A percentile compares a stretch with the other conserved stretches of the same genome.
phyloP scores from a whole-genome alignment of 495 filamentous ascomycete genomes.

The Annulohypoxylon nitens region DNA sequence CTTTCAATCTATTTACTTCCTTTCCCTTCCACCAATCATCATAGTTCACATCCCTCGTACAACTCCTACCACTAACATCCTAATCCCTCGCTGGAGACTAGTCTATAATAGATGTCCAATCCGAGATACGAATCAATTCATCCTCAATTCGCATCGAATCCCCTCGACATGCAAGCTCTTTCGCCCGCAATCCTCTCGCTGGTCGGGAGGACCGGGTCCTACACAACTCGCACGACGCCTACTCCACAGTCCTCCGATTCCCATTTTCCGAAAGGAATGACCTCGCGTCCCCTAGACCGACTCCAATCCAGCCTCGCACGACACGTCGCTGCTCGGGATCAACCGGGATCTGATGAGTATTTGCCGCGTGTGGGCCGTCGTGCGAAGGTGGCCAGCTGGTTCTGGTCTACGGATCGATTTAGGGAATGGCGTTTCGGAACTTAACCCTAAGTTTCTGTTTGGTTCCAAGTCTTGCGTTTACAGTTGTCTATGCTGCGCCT shows the following conservation, averaged over 20 bases:
- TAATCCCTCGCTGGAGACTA: constrained; percentile 38
- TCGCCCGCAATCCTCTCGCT: constrained; percentile 49
- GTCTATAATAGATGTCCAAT: constrained; percentile 29
- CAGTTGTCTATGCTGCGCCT: constrained; percentile 56
- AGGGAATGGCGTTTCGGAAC: constrained; percentile 75
- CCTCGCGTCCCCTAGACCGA: constrained; percentile 55
- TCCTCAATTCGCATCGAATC: constrained; percentile 20
- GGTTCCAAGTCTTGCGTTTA: constrained; percentile 67
- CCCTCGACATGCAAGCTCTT: constrained; percentile 49
- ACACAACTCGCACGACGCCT: constrained; percentile 70
- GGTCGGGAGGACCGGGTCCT: constrained; percentile 34
- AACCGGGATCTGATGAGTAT: constrained; percentile 39
- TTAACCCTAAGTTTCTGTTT: constrained; percentile 79
- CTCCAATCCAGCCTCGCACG: constrained; percentile 34
- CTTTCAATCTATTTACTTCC: constrained; percentile 31
- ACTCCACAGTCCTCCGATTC: constrained; percentile 75
- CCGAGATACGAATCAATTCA: constrained; percentile 46
- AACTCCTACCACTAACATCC: constrained; percentile 47
- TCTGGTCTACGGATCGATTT: constrained; percentile 50
- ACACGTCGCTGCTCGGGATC: constrained; percentile 50
- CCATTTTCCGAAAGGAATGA: constrained; percentile 75
- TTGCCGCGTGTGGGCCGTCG: constrained; percentile 50
- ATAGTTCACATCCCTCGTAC: constrained; percentile 18
- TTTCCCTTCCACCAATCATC: constrained; percentile 43
- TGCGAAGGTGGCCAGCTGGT: constrained; percentile 44